Base-by-base conservation (phyloP, 2,329 filamentous ascomycete genomes). In the Alternaria arborescens region DNA sequence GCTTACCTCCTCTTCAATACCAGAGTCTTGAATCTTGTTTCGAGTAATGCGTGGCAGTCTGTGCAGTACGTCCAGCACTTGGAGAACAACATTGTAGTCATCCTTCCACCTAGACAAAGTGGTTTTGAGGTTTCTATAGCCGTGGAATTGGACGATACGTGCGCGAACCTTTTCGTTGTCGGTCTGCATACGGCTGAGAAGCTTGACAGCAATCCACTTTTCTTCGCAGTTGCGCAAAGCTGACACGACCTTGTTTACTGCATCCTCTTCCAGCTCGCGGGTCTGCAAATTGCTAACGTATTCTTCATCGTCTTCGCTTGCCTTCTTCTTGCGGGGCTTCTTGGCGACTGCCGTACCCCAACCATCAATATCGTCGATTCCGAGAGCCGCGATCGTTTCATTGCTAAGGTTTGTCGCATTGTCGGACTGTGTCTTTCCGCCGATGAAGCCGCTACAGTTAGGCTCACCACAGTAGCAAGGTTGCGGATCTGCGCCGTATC, bases 121-220 rank as follows among this genome's bases (percentile, higher is more conserved):
- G 32, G 91, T 92, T 78, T 95, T 97, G 64, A 99, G 83, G 67
- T 97, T 97, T 74, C 94, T 91, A 78, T 99, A 99, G 53, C 94
- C 95, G 82, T 98, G 95, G 90, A 98, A 96, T 72, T 92, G 92
- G 74, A 97, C 91, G 40, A 98, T 93, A 53, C 91, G 89, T 78
- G 95, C 92, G 62, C 92, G 88, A 57, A 97, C 92, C 65, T 89
- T 89, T 73, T 97, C 93, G 69, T 97, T 93, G 50, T 94, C 87
- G 75, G 91, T 94, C 41, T 87, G 92, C 64, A 99, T 93, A 53
- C 95, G 94, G 68, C 89, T 87, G 61, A 99, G 87, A 58, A 99
- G 84, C 81, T 98, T 98, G 80, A 97, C 93, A 3, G 92, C 93
- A 78, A 99, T 97, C 95, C 95, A 99, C 80, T 97, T 97, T 84